phyloP scores from a whole-genome alignment of 805 yeast genomes.

The Starmera quercuum region DNA sequence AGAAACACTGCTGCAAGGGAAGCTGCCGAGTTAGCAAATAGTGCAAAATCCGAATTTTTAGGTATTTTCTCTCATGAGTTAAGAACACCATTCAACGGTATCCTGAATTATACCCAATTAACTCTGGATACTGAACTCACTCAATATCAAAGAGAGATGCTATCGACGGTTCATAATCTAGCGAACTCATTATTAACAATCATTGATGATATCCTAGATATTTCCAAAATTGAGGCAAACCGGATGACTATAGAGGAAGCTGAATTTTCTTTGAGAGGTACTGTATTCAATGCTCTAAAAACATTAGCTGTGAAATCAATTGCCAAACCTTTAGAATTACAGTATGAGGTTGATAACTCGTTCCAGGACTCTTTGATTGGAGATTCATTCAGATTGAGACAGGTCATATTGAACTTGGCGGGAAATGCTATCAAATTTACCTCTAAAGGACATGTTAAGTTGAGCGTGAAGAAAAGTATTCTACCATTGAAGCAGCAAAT shows the following conservation, averaged over 20 bases:
- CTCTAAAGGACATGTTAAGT: conserved; percentile 71
- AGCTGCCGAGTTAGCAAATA: conserved; percentile 86
- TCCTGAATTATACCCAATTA: conserved; percentile 86
- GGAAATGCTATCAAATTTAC: conserved; percentile 91
- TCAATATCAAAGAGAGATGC: conserved; percentile 88
- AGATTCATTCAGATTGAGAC: conserved; percentile 82
- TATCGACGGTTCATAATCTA: conserved; percentile 79
- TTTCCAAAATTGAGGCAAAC: conserved; percentile 89
- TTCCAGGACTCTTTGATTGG: conserved; percentile 86
- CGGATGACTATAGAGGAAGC: conserved; percentile 90
- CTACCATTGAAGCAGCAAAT: conserved; percentile 16
- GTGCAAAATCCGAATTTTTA: conserved; percentile 83
- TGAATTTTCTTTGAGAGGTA: conserved; percentile 78
- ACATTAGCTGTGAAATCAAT: conserved; percentile 86
- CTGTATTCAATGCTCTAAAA: conserved; percentile 84
- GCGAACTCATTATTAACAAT: conserved; percentile 82
- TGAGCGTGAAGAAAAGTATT: conserved; percentile 57
- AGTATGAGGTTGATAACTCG: conserved; percentile 76
- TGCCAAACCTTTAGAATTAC: conserved; percentile 73
- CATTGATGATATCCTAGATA: conserved; percentile 85
- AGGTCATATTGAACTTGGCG: conserved; percentile 76
- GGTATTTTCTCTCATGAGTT: conserved; percentile 87
- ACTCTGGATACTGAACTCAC: conserved; percentile 84
- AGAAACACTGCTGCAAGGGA: conserved; percentile 91
- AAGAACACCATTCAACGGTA: conserved; percentile 90